A percentile compares a stretch with the other conserved stretches of the same genome.
phyloP scores from a whole-genome alignment of 2,329 filamentous ascomycete genomes.

The Xylaria sp. region DNA sequence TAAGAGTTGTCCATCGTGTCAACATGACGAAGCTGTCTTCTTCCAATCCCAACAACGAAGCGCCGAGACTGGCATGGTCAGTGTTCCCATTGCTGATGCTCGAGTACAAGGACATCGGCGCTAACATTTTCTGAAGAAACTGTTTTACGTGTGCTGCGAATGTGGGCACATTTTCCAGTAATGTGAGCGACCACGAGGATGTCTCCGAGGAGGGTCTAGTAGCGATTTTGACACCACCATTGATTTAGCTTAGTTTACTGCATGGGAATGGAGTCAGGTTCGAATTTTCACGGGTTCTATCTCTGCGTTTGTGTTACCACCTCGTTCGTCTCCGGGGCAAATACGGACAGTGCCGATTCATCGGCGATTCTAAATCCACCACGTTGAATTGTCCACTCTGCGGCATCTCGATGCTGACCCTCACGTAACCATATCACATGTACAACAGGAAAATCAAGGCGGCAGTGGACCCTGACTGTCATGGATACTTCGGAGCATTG shows the following conservation, averaged over 20 bases:
- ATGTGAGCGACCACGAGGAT: constrained; percentile 12
- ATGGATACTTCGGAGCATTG: constrained; percentile 31
- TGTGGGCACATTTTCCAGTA: constrained; percentile 88
- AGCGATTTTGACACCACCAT: constrained; percentile 36
- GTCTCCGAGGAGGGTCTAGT: not conserved
- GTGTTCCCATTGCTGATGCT: constrained; percentile 54
- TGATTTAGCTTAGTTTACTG: constrained; percentile 34
- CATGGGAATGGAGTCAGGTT: constrained; percentile 45
- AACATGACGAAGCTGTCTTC: constrained; percentile 91
- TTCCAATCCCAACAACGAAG: constrained; percentile 99
- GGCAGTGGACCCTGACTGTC: constrained; percentile 18
- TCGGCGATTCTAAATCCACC: not conserved
- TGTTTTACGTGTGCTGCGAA: constrained; percentile 92
- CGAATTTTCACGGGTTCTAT: constrained; percentile 33
- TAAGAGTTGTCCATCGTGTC: constrained; percentile 85
- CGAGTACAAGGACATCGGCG: constrained; percentile 11
- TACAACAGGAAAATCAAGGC: constrained; percentile 23
- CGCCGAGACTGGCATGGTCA: constrained; percentile 97
- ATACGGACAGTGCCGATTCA: constrained; percentile 4
- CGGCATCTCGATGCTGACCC: constrained; percentile 2
- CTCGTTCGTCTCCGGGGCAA: constrained; percentile 25
- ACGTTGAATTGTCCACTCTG: constrained; percentile 18
- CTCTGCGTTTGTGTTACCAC: constrained; percentile 26
- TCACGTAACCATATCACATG: constrained; percentile 13
- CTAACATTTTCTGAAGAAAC: constrained; percentile 70